Evolutionary conservation across 2,329 filamentous ascomycete genomes (phyloP), one percentile per base, ranked within the genome.

Genomic region (Arthrobotrys pseudoclavata): DNA sequence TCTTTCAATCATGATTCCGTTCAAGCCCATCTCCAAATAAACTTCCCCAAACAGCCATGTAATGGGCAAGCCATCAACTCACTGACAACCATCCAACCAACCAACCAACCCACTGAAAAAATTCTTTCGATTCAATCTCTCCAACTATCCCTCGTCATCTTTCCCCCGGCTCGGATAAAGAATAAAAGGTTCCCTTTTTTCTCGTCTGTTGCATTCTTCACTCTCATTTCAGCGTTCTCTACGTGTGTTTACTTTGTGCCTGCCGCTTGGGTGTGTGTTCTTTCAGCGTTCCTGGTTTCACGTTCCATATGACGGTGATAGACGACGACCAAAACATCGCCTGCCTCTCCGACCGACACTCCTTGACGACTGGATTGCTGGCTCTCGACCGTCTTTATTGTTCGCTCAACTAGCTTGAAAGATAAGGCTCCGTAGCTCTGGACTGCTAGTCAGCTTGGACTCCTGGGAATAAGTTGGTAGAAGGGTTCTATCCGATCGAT

Each of bases 31-130:
- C 31, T 60, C 74, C 74, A 77, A 77, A 77, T 77, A 77, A 71
- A 77, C 74, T 77, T 77, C 74, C 74, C 67, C 74, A 77, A 77
- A 68, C 61, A 77, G 74, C 67, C 74, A 77, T 77, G 67, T 77
- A 77, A 77, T 71, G 68, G 55, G 34, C 47, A 26, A 48, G 15
- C 12, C 45, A 13, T 37, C 7, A 13, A 45, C 42, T 29, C 26
- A 34, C 6, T 24, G 26, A 22, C 22, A 24, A 50, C 47, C 47
- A 50, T 12, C 22, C 9, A 24, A 24, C 47, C 20, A 4, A 50
- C 10, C 47, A 9, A 24, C 4, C 4, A 7, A 13, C 3, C 24
- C 10, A 37, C 20, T 5, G 7, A 37, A 22, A 64, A 64, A 50
- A 37, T 50, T 12, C 10, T 50, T 15, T 12, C 47, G n/a, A n/a